Evolutionary conservation across 306 rosid species (phyloP).

Genomic region (Psophocarpus tetragonolobus): DNA sequence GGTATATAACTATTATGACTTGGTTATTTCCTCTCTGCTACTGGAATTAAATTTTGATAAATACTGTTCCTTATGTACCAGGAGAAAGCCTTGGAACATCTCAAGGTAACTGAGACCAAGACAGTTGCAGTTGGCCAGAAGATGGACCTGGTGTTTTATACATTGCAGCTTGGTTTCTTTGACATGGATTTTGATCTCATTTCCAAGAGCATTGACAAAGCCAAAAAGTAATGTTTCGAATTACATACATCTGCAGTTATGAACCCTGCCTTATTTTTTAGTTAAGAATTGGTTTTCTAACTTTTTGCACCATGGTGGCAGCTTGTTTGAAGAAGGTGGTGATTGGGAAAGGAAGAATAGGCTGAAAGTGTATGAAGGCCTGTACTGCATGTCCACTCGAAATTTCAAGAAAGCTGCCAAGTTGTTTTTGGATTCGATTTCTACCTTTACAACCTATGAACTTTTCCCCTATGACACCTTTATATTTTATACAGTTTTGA

Average conservation of each 20-base stretch:
- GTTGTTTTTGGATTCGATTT: conserved; percentile 89
- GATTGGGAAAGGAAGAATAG: conserved; percentile 99
- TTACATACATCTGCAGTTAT: background rate
- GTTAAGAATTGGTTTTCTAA: conserved; percentile 30
- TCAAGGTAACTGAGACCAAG: conserved; percentile 89
- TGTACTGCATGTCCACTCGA: conserved; percentile 88
- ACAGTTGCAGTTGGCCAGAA: conserved; percentile 98
- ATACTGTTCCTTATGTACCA: conserved; percentile 38
- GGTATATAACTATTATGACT: conserved; percentile 50
- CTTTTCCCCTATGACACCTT: conserved; percentile 87
- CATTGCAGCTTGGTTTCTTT: conserved; percentile 91
- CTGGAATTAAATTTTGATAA: conserved; percentile 19
- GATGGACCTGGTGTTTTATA: conserved; percentile 94
- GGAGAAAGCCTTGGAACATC: conserved; percentile 93
- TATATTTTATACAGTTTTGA: conserved; percentile 90
- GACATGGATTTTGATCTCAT: conserved; percentile 96
- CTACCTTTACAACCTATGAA: conserved; percentile 93
- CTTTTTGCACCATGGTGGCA: conserved; percentile 40
- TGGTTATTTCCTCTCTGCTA: background rate
- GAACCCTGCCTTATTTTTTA: conserved; percentile 13
- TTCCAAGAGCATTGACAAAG: conserved; percentile 94
- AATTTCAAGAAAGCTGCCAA: conserved; percentile 88
- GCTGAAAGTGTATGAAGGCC: conserved; percentile 92
- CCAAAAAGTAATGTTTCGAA: conserved; percentile 57
- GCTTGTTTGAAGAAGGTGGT: conserved; percentile 99